phyloP scores from a whole-genome alignment of 352 stramenopile species.

The Plasmopara viticola region DNA sequence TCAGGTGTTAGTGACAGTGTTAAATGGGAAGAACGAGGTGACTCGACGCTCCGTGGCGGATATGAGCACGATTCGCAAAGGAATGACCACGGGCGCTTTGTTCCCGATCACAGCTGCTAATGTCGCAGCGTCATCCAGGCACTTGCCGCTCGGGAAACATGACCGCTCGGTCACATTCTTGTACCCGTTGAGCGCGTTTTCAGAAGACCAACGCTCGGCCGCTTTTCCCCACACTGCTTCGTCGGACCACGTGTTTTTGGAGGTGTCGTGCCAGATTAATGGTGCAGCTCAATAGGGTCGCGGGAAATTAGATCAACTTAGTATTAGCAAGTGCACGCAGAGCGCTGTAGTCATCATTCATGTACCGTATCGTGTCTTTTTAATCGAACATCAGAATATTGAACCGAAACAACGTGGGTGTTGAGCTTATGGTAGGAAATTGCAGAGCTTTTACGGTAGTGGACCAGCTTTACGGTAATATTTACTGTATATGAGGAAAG shows the following conservation, averaged over 20 bases:
- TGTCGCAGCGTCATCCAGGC: constrained; percentile 19
- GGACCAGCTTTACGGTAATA: too few species aligned
- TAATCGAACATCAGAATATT: constrained; percentile 1
- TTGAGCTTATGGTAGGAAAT: too few species aligned
- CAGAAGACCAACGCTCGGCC: constrained; percentile 37
- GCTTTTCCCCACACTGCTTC: constrained; percentile 20
- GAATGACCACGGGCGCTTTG: constrained; percentile 53
- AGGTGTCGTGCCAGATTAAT: constrained; percentile 76
- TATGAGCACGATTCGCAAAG: constrained; percentile 75
- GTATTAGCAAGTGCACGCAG: constrained; percentile 32
- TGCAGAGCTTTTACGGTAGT: too few species aligned
- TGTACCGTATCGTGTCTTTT: constrained; percentile 22
- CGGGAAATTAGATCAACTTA: constrained; percentile 25
- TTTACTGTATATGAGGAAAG: too few species aligned
- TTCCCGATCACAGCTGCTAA: constrained; percentile 46
- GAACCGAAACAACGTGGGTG: too few species aligned
- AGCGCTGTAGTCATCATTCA: constrained; percentile 14
- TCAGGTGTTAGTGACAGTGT: constrained; percentile 70
- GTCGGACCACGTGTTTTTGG: constrained; percentile 62
- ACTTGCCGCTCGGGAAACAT: constrained; percentile 29
- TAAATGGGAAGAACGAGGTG: constrained; percentile 65
- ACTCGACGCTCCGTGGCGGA: constrained; percentile 68
- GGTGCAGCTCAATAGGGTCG: constrained; percentile 24
- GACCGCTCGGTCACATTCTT: constrained; percentile 78
- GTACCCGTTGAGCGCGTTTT: constrained; percentile 79